Base-by-base conservation (phyloP, 2,329 filamentous ascomycete genomes). In the Podosphaera fusca region DNA sequence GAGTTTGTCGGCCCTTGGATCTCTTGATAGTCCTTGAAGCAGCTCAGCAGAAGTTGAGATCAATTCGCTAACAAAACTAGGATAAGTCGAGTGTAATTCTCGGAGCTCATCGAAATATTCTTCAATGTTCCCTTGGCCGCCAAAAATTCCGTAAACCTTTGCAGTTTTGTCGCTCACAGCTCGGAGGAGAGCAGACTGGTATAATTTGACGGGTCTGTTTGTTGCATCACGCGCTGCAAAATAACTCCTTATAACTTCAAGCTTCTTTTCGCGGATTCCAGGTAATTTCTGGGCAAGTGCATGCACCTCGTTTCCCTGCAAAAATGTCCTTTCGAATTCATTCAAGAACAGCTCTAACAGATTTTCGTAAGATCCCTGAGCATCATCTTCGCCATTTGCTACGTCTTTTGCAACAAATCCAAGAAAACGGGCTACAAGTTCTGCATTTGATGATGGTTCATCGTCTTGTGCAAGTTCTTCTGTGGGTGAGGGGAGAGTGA, bases 41-140 rank as follows among this genome's bases (percentile, higher is more conserved):
- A 94, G 81, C 66, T 94, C 84, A 12, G 92, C 89, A 6, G 88
- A 83, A 31, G 81, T 78, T 34, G 78, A 77, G 66, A 98, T 78
- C 61, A 96, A 81, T 62, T 94, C 87, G 63, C 87, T 84, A 4
- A 95, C 81, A 63, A 98, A 94, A 34, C 85, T 85, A 10, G 86
- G 84, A 72, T 98, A 98, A 59, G 89, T 95, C 65, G 76, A 81
- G 74, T 90, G 90, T 58, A 96, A 79, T 69, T 94, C 85, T 58
- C 92, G 82, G 60, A 98, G 79, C 74, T 98, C 92, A 64, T 98
- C 90, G 66, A 98, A 98, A 72, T 98, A 98, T 72, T 98, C 94
- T 71, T 98, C 90, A 61, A 98, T 96, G 71, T 98, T 98, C 64
- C 92, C 92, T 70, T 98, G 92, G 5, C 92, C 92, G 59, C 92